Percentiles rank a stretch among this genome's conserved stretches.
These are phyloP conservation scores for Podospora appendiculata DNA, from an alignment of 495 filamentous ascomycete species.

Conservation along the genomic window DNA sequence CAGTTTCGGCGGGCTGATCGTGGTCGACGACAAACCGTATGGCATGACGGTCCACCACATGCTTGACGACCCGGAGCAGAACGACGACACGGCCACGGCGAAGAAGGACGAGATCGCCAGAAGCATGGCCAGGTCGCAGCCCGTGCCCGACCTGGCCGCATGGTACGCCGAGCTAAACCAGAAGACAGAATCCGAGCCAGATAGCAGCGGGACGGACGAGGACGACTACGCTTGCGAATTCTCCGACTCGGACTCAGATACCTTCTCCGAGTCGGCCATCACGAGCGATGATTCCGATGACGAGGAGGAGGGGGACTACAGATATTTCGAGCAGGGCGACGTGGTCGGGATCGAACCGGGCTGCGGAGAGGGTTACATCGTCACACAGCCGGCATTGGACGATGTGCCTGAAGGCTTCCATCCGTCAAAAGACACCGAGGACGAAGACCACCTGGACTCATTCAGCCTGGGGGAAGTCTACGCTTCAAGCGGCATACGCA, in stretches of 20 bases:
- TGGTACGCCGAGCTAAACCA: conserved; percentile 27
- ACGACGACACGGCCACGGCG: conserved; percentile 31
- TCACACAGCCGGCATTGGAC: conserved; percentile 83
- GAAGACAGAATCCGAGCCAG: conserved; percentile 25
- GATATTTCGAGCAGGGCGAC: conserved; percentile 61
- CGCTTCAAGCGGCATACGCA: conserved; percentile 79
- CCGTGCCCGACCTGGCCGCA: conserved; percentile 15
- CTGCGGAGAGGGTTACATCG: conserved; percentile 60
- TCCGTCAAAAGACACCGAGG: conserved; percentile 38
- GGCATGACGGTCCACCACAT: conserved; percentile 96
- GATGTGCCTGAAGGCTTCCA: conserved; percentile 81
- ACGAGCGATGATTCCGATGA: conserved; percentile 36
- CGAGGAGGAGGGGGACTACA: conserved; percentile 27
- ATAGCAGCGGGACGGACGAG: conserved; percentile 21
- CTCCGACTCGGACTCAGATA: conserved; percentile 50
- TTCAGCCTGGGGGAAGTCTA: conserved; percentile 76
- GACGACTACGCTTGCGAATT: conserved; percentile 40
- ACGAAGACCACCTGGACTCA: conserved; percentile 61
- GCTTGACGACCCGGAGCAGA: conserved; percentile 72
- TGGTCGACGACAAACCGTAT: conserved; percentile 74
- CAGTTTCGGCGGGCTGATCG: conserved; percentile 78
- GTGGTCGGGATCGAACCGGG: conserved; percentile 72
- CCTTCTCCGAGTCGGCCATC: conserved; percentile 34
- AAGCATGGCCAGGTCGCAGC: conserved; percentile 17
- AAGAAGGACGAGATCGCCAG: conserved; percentile 16